Evolutionary conservation across 352 stramenopile species (phyloP).

Genomic region (Thalassiosira hispida): DNA sequence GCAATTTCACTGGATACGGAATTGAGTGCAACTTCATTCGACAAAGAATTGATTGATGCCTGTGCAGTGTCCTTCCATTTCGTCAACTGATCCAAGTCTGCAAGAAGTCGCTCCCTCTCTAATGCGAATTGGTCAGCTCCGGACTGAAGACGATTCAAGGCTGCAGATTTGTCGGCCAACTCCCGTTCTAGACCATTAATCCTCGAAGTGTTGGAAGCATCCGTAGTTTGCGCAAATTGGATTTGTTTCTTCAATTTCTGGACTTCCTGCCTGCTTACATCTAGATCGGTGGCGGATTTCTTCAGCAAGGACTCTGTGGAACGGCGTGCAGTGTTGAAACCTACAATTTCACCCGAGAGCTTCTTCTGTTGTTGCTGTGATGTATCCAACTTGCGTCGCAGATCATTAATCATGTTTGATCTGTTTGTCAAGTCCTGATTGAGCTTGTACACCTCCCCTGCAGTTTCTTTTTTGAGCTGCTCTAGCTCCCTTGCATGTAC

Average conservation of each 20-base stretch:
- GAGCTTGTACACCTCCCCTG: slow-evolving; percentile 17
- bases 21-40: slow-evolving; percentile 22
- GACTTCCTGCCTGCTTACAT: slow-evolving; percentile 28
- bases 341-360: slow-evolving; percentile 38
- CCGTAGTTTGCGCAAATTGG: slow-evolving; percentile 4
- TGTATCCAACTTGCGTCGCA: slow-evolving; percentile 25
- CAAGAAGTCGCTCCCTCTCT: slow-evolving; percentile 32
- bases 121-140: slow-evolving; percentile 28
- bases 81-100: slow-evolving; percentile 30
- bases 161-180: slow-evolving; percentile 30
- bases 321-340: slow-evolving; percentile 29
- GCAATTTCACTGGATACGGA: slow-evolving; percentile 12
- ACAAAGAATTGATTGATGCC: slow-evolving; percentile 21
- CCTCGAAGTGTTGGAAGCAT: slow-evolving; percentile 19
- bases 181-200: slow-evolving; percentile 29
- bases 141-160: slow-evolving; percentile 19
- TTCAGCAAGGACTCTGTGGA: slow-evolving; percentile 28
- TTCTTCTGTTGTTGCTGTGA: slow-evolving; percentile 32
- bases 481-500: slow-evolving; percentile 19
- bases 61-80: slow-evolving; percentile 31
- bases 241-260: slow-evolving; percentile 39
- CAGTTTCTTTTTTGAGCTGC: slow-evolving; percentile 10
- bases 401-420: slow-evolving; percentile 26
- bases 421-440: slow-evolving; percentile 14
- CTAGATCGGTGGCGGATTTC: slow-evolving; percentile 26